Percentiles rank a stretch among this genome's conserved stretches.
These are phyloP conservation scores for Penicillium samsonianum DNA, from an alignment of 495 filamentous ascomycete genomes.

Conservation along the genomic window DNA sequence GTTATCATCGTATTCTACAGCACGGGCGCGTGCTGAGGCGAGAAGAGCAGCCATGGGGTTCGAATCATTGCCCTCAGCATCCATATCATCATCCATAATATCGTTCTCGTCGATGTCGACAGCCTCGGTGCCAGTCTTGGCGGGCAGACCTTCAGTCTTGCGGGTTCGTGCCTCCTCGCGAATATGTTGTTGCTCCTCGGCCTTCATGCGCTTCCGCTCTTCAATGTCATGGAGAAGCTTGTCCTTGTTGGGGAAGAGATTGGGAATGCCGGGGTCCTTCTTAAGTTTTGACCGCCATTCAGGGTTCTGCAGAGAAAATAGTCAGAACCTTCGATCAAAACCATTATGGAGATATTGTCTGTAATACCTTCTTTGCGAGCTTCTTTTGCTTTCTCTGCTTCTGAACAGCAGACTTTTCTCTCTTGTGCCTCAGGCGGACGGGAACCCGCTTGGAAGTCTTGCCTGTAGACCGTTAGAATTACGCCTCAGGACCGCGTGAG, in stretches of 20 bases:
- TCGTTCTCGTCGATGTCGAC: conserved; percentile 53
- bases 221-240: conserved; percentile 92
- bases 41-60: conserved; percentile 93
- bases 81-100: conserved; percentile 53
- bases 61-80: conserved; percentile 59
- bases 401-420: conserved; percentile 86
- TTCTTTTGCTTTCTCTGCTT: conserved; percentile 91
- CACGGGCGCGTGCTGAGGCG: conserved; percentile 84
- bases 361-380: conserved; percentile 72
- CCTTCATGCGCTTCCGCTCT: conserved; percentile 75
- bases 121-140: conserved; percentile 33
- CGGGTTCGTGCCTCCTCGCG: conserved; percentile 71
- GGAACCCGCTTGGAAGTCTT: conserved; percentile 91
- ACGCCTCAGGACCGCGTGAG: background rate
- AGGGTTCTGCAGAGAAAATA: conserved; percentile 63
- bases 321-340: conserved; percentile 8
- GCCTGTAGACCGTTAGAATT: conserved; percentile 53
- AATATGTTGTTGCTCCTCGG: conserved; percentile 70
- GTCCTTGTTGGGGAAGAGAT: conserved; percentile 97
- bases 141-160: conserved; percentile 46
- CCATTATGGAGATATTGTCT: background rate
- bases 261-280: conserved; percentile 97
- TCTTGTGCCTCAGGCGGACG: conserved; percentile 89
- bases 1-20: conserved; percentile 72
- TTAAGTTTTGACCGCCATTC: conserved; percentile 91